phyloP scores from a whole-genome alignment of 768 basidiomycete genomes.

The Tylopilus cervinicoccineus region DNA sequence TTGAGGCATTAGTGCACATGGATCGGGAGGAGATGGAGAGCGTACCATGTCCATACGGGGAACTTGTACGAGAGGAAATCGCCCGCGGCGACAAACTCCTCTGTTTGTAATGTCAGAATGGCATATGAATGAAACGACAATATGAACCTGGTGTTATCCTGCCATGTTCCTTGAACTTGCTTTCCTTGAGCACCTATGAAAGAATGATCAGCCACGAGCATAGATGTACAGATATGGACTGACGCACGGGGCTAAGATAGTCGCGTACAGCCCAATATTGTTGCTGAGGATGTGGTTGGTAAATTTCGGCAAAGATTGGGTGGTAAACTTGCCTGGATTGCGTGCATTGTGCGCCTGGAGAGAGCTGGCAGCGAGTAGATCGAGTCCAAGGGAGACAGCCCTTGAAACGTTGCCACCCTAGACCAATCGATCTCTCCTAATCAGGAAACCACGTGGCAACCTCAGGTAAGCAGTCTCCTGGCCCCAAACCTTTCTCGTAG shows the following conservation, averaged over 20 bases:
- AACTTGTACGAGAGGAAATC: slow-evolving; percentile 99
- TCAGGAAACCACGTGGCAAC: slow-evolving; percentile 25
- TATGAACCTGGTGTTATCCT: slow-evolving; percentile 85
- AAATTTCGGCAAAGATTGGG: neutral
- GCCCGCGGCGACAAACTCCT: slow-evolving; percentile 98
- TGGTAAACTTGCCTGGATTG: slow-evolving; percentile 39
- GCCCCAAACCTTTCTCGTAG: neutral
- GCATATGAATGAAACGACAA: neutral
- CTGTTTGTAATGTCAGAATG: slow-evolving; percentile 37
- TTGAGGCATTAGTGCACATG: neutral
- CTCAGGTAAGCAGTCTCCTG: neutral
- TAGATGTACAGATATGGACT: slow-evolving; percentile 11
- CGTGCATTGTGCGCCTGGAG: slow-evolving; percentile 36
- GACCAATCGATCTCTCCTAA: slow-evolving; percentile 33
- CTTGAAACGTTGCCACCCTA: slow-evolving; percentile 22
- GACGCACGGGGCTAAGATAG: slow-evolving; percentile 83
- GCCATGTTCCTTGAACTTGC: slow-evolving; percentile 99
- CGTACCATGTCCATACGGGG: slow-evolving; percentile 92
- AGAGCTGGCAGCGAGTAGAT: slow-evolving; percentile 7
- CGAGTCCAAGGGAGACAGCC: slow-evolving; percentile 17
- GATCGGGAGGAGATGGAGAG: neutral
- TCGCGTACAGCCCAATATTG: slow-evolving; percentile 93
- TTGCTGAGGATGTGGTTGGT: slow-evolving; percentile 47
- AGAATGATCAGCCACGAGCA: slow-evolving; percentile 25
- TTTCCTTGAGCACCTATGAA: slow-evolving; percentile 86